Evolutionary conservation across 257 asterid species (phyloP).

Genomic region (Solanum dulcamara): DNA sequence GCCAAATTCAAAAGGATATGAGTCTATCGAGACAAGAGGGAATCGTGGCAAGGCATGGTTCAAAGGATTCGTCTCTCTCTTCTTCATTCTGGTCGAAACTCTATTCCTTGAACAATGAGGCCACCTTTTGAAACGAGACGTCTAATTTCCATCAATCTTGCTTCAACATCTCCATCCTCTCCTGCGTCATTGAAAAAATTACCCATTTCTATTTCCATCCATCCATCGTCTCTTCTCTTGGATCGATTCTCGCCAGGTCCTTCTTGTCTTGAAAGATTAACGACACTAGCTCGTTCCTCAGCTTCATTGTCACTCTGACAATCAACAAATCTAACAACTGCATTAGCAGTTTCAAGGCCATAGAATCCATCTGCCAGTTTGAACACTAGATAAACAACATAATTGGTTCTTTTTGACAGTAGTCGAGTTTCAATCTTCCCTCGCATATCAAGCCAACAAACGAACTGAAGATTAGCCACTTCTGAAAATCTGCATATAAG

Average conservation of each 20-base stretch:
- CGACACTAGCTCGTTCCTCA: constrained; percentile 1
- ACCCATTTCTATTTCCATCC: constrained; percentile 56
- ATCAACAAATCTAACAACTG: constrained; percentile 15
- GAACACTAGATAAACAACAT: constrained; percentile 22
- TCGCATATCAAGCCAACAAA: constrained; percentile 52
- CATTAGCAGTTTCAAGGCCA: constrained; percentile 21
- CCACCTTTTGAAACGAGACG: not conserved
- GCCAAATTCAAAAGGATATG: not conserved
- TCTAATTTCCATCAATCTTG: constrained; percentile 1
- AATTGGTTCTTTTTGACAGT: constrained; percentile 23
- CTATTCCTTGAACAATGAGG: not conserved
- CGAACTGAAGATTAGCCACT: constrained; percentile 45
- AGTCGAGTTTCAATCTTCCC: constrained; percentile 25
- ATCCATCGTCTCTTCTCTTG: constrained; percentile 32
- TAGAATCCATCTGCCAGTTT: constrained; percentile 18
- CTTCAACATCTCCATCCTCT: constrained; percentile 26
- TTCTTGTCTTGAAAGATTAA: constrained; percentile 3
- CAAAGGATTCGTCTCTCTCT: not conserved
- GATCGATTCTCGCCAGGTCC: constrained; percentile 24
- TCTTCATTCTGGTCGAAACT: not conserved
- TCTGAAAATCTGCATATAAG: constrained; percentile 41
- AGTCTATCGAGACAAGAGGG: not conserved
- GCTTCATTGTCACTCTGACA: not conserved
- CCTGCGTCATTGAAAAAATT: constrained; percentile 12
- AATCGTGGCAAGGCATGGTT: not conserved